Evolutionary conservation across 2,329 filamentous ascomycete genomes (phyloP), one percentile per base, ranked within the genome.

Genomic region (Phyllosticta ampelicida): DNA sequence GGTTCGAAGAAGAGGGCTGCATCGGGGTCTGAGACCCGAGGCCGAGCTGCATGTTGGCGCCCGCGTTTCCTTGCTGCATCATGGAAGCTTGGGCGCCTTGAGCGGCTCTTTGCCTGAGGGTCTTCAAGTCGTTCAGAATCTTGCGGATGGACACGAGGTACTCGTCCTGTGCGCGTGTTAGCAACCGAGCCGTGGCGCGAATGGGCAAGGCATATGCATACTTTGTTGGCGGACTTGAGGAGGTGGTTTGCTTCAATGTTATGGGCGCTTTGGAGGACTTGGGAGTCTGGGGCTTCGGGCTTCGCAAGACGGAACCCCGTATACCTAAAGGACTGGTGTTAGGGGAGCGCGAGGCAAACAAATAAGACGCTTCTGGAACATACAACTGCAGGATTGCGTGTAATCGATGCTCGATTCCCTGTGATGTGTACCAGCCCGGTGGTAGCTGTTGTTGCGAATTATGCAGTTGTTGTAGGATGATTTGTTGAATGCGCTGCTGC

Each of bases 1-100:
- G 73, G 61, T 74, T 74, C 60, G 68, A 70, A 5, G 69, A 62
- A 13, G 63, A 65, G 30, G 62, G 64, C 53, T 72, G 71, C 55
- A 68, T 66, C 26, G 66, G 68, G 30, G 66, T 65, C 60, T 71
- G 70, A 26, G 64, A 65, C 66, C 70, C 68, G 65, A 73, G 70
- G 63, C 63, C 64, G 65, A 71, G 68, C 11, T 55, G 57, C 20
- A 30, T 30, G 18, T 52, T 52, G 20, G 48, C 48, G 11, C 10
- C 48, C n/a, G 44, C 44, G 29, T 53, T 55, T 26, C 21, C 30
- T n/a, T 29, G 48, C 20, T 59, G 57, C 57, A 59, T 59, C 53
- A 59, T 52, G 9, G 51, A 51, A 6, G 56, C 56, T 51, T 58
- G 56, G 21, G 36, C 9, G 30, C 6, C 28, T 26, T 59, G 56